Evolutionary conservation across 768 basidiomycete genomes (phyloP).

Genomic region (Fistulinella prunicolor): DNA sequence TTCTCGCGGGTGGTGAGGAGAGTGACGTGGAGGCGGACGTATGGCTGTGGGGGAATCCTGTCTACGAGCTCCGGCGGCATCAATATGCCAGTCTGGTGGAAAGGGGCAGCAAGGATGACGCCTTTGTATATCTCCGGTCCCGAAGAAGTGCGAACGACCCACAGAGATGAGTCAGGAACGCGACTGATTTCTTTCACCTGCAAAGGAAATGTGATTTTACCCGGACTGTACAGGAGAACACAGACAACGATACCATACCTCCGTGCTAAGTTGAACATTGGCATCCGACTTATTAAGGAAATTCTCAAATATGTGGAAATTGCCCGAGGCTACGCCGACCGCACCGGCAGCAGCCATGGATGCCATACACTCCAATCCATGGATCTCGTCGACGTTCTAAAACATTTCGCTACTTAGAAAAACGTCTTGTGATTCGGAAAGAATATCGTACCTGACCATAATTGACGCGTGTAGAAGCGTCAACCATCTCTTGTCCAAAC

Average conservation of each 20-base stretch:
- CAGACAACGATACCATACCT: conserved; percentile 39
- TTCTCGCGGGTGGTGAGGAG: conserved; percentile 76
- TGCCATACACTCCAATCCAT: conserved; percentile 69
- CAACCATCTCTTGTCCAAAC: conserved; percentile 73
- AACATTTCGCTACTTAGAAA: not conserved
- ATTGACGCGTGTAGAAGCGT: conserved; percentile 79
- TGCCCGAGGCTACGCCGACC: conserved; percentile 68
- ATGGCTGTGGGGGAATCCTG: conserved; percentile 66
- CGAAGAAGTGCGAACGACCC: conserved; percentile 49
- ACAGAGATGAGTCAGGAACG: conserved; percentile 43
- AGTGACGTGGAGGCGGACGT: conserved; percentile 86
- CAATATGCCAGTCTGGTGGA: conserved; percentile 61
- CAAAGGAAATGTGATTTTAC: not conserved
- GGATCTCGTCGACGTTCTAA: conserved; percentile 67
- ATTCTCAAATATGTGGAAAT: conserved; percentile 79
- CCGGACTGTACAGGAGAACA: not conserved
- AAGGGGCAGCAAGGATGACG: conserved; percentile 86
- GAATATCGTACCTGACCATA: conserved; percentile 61
- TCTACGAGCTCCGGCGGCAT: conserved; percentile 47
- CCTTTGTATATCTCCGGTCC: conserved; percentile 59
- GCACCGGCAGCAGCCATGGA: conserved; percentile 75
- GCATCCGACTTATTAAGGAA: conserved; percentile 74
- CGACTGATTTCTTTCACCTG: conserved; percentile 55
- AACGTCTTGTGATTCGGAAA: not conserved
- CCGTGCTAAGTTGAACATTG: conserved; percentile 64